Evolutionary conservation across 2,329 filamentous ascomycete species (phyloP), one percentile per base, ranked within the genome.

Genomic region (Metarhizium humberi): DNA sequence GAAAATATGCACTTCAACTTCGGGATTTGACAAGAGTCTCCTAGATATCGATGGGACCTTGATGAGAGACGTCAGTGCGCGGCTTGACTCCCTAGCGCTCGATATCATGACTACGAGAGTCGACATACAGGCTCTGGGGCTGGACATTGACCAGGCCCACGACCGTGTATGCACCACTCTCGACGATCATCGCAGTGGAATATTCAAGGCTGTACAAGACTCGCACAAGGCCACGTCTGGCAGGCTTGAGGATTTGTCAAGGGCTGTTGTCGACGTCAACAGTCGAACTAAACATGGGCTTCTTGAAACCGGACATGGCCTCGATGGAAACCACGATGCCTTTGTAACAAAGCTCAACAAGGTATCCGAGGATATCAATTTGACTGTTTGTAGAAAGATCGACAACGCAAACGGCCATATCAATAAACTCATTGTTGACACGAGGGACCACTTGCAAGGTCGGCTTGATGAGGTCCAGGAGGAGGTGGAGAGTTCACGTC

Each of bases 401-500:
- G 53, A 51, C 40, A 40, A 47, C 30, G 53, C 48, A 47, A 51
- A 55, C n/a, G 40, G 30, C 14, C 46, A 47, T 16, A 14, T 51
- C 48, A 51, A 46, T 8, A 30, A 36, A 20, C 43, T 36, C 16
- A 38, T 55, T 20, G 32, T 47, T 34, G 48, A 51, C 3, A 46
- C 38, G 7, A 49, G 40, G 38, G 48, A 47, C 14, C 32, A 55
- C 16, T 13, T 55, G 18, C 50, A 14, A 30, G 53, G 18, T 13
- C 32, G 29, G 18, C 25, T 55, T 18, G 25, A 48, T 36, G 47
- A 52, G 43, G 30, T 49, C 14, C 54, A 48, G 18, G 32, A 48
- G 30, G 54, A 55, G 32, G 42, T 52, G 43, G 54, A 52, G 29
- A 38, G 40, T 32, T 55, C 48, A 11, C 54, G 54, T 25, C 53